Percentiles rank a stretch among this genome's conserved stretches.
These are phyloP conservation scores for Eucommia ulmoides DNA, from an alignment of 257 asterid species.

Conservation along the genomic window DNA sequence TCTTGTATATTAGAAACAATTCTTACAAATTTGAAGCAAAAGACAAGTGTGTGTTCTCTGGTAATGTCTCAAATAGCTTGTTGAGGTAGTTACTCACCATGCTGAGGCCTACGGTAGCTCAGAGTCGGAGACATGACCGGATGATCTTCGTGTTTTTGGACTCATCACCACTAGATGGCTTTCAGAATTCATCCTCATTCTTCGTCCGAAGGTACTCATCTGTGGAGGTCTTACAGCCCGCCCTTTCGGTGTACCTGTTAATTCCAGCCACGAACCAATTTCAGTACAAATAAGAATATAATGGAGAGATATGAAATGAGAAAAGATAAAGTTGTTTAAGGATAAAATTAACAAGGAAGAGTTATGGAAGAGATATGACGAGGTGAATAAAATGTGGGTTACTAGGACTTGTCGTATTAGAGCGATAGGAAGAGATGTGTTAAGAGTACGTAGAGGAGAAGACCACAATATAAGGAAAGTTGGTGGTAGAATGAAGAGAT, in stretches of 20 bases:
- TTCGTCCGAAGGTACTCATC: conserved; percentile 28
- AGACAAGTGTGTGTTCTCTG: too few relatives aligned
- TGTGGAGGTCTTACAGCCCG: conserved; percentile 56
- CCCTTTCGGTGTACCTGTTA: conserved; percentile 55
- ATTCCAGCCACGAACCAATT: background rate
- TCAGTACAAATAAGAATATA: background rate
- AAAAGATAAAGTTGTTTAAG: background rate
- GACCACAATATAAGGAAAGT: too few relatives aligned
- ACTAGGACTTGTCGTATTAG: too few relatives aligned
- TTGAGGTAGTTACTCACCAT: too few relatives aligned
- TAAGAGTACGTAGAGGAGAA: too few relatives aligned
- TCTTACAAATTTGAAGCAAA: too few relatives aligned
- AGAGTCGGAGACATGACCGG: conserved; percentile 73
- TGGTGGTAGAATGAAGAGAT: too few relatives aligned
- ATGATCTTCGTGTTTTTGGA: conserved; percentile 41
- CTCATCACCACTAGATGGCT: conserved; percentile 31
- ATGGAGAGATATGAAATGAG: background rate
- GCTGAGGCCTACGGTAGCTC: conserved; percentile 34
- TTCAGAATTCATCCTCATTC: conserved; percentile 54
- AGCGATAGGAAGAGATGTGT: too few relatives aligned
- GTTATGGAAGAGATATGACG: background rate
- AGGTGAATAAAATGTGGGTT: too few relatives aligned
- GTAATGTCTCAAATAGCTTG: too few relatives aligned
- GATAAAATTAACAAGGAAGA: background rate
- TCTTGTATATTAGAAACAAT: too few relatives aligned